A percentile compares a stretch with the other conserved stretches of the same genome.
phyloP scores from a whole-genome alignment of 225 moss, liverwort and hornwort species.

The Physcomitrium patens region DNA sequence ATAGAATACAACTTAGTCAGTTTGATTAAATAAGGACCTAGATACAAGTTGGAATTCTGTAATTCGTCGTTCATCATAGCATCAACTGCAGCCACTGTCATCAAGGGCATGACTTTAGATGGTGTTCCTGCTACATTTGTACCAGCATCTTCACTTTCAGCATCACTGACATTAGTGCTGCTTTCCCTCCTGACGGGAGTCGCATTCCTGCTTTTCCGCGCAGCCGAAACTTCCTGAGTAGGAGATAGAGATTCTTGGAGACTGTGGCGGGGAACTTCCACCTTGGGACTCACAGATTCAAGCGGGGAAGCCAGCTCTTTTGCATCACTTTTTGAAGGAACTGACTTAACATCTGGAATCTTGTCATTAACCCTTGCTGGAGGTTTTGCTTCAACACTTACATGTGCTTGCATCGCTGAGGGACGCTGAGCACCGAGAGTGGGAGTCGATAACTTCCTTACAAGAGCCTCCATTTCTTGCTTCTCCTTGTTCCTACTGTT shows the following conservation, averaged over 20 bases:
- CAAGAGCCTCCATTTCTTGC: conserved; percentile 64
- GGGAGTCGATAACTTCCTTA: conserved; percentile 55
- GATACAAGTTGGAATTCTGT: conserved; percentile 45
- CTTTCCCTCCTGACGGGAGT: conserved; percentile 44
- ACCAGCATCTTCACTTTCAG: conserved; percentile 37
- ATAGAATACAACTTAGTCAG: conserved; percentile 86
- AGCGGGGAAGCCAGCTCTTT: conserved; percentile 40
- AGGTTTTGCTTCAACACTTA: conserved; percentile 37
- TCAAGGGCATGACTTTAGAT: conserved; percentile 56
- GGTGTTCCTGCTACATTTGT: conserved; percentile 27
- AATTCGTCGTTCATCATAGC: conserved; percentile 57
- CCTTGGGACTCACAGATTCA: conserved; percentile 38
- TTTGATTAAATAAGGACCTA: conserved; percentile 76
- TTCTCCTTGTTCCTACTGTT: conserved; percentile 55
- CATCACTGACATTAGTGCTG: conserved; percentile 37
- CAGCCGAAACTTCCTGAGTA: conserved; percentile 13
- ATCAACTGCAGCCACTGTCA: conserved; percentile 56
- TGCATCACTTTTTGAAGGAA: conserved; percentile 15
- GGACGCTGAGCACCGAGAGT: conserved; percentile 44
- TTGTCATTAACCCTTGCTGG: conserved; percentile 25
- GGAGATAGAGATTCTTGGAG: conserved; percentile 23
- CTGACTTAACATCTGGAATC: conserved; percentile 23
- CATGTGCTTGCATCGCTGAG: conserved; percentile 31
- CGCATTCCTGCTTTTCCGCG: conserved; percentile 33
- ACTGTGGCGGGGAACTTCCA: conserved; percentile 22